These are phyloP conservation scores for Pseudonectria foliicola DNA, from an alignment of 2,329 filamentous ascomycete genomes.

Conservation along the genomic window DNA sequence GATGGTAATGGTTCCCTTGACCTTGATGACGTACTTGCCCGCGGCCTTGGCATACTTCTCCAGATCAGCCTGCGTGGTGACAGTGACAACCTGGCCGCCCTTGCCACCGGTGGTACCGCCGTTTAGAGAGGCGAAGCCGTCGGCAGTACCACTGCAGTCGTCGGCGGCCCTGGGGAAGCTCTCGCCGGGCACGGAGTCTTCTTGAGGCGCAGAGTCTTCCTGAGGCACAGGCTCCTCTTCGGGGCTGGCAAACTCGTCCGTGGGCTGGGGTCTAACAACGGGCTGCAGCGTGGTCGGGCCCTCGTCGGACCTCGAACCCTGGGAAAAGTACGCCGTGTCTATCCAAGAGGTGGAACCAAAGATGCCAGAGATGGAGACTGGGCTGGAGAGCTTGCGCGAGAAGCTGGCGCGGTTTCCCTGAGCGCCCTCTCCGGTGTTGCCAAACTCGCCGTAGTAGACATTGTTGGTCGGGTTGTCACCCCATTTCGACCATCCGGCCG, in stretches of 20 bases:
- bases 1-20: constrained; percentile 16
- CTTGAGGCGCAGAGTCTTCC: not conserved
- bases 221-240: not conserved
- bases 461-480: constrained; percentile 39
- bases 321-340: constrained; percentile 7
- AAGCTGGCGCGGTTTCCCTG: constrained; percentile 43
- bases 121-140: constrained; percentile 19
- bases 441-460: constrained; percentile 51
- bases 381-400: constrained; percentile 22
- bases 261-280: not conserved
- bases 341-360: constrained; percentile 9
- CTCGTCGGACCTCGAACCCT: not conserved
- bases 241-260: not conserved
- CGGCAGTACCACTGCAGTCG: constrained; percentile 11
- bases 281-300: not conserved
- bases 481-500: constrained; percentile 52
- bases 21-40: constrained; percentile 18
- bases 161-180: too few species aligned
- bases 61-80: constrained; percentile 15
- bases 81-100: constrained; percentile 13
- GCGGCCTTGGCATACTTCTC: constrained; percentile 14
- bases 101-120: constrained; percentile 18
- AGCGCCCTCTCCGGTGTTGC: constrained; percentile 50
- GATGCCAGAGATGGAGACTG: constrained; percentile 6
- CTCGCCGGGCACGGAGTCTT: too few species aligned